phyloP scores from a whole-genome alignment of 2,329 filamentous ascomycete genomes.

The Xylariomycetidae sp. region DNA sequence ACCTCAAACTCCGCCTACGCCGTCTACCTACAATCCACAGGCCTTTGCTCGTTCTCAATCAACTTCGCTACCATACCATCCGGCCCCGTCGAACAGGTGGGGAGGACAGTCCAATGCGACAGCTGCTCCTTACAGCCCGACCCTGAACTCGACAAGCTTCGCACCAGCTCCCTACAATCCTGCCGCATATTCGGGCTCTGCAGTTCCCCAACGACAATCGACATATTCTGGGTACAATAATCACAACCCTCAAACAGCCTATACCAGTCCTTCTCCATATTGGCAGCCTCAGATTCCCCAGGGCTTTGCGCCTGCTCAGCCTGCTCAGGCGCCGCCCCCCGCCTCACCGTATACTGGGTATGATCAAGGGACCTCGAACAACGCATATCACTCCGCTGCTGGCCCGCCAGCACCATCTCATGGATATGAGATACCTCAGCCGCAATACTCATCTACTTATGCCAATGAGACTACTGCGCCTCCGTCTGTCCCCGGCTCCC shows the following conservation, averaged over 20 bases:
- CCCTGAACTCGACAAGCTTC: slow-evolving; percentile 35
- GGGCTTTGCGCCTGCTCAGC: slow-evolving; percentile 18
- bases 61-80: slow-evolving; percentile 46
- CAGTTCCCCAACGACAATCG: slow-evolving; percentile 45
- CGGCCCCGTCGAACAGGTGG: slow-evolving; percentile 32
- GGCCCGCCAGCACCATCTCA: slow-evolving; percentile 9
- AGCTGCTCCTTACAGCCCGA: slow-evolving; percentile 30
- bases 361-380: slow-evolving; percentile 36
- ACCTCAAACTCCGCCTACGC: slow-evolving; percentile 39
- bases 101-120: slow-evolving; percentile 28
- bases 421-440: slow-evolving; percentile 28
- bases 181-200: slow-evolving; percentile 48
- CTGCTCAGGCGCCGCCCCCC: slow-evolving; percentile 24
- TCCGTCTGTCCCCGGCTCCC: too few relatives aligned
- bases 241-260: slow-evolving; percentile 34
- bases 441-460: slow-evolving; percentile 26
- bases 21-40: slow-evolving; percentile 66
- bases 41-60: slow-evolving; percentile 55
- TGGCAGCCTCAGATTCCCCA: slow-evolving; percentile 25
- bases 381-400: slow-evolving; percentile 27
- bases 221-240: slow-evolving; percentile 46
- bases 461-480: too few relatives aligned
- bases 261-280: slow-evolving; percentile 24
- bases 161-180: slow-evolving; percentile 55
- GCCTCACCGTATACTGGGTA: slow-evolving; percentile 31